These are phyloP conservation scores for Sphagnum contortum DNA, from an alignment of 225 moss, liverwort and hornwort genomes.

Conservation along the genomic window DNA sequence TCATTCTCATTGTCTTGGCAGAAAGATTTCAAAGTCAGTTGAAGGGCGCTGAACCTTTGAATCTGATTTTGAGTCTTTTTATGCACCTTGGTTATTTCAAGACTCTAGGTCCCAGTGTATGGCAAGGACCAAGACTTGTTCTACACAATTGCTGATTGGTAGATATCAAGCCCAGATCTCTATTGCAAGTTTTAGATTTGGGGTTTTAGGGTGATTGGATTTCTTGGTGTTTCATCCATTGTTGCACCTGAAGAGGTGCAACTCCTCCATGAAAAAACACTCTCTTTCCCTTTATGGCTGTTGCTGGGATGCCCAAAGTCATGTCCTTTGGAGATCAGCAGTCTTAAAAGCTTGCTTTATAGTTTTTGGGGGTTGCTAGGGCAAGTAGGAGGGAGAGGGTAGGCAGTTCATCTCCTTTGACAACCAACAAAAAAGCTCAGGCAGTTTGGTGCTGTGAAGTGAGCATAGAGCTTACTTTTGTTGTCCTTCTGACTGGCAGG, in stretches of 20 bases:
- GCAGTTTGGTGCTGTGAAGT: neutral
- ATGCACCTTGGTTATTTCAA: too few relatives aligned
- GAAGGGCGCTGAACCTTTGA: too few relatives aligned
- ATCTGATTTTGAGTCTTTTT: too few relatives aligned
- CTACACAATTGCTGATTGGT: too few relatives aligned
- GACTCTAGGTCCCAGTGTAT: too few relatives aligned
- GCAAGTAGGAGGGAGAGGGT: too few relatives aligned
- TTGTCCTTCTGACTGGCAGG: constrained; percentile 16
- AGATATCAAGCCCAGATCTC: neutral
- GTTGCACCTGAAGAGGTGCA: neutral
- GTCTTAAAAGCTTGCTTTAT: neutral
- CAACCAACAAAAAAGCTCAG: neutral
- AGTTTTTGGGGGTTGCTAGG: neutral
- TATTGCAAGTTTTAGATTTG: neutral
- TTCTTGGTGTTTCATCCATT: neutral
- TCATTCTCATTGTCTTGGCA: too few relatives aligned
- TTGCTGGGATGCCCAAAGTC: neutral
- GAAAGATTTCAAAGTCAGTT: too few relatives aligned
- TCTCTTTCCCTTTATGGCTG: too few relatives aligned
- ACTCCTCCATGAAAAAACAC: neutral
- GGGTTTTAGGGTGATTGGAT: neutral
- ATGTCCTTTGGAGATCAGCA: neutral
- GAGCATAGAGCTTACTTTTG: neutral
- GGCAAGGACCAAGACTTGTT: too few relatives aligned
- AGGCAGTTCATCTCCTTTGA: too few relatives aligned